These are phyloP conservation scores for Calonectria montana DNA, from an alignment of 2,329 filamentous ascomycete genomes.

Conservation along the genomic window DNA sequence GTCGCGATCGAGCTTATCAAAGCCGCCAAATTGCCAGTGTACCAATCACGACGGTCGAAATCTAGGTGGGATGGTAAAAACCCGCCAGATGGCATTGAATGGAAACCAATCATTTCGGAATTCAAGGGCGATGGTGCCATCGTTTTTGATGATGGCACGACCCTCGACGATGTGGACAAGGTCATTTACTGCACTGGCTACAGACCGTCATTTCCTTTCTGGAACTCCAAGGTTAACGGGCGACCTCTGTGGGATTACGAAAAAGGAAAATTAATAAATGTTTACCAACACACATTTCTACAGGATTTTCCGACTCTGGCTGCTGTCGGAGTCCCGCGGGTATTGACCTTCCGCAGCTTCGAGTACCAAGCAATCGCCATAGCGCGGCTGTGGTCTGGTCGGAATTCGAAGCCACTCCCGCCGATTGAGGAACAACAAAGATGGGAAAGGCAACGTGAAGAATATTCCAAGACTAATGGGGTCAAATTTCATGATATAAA, in stretches of 20 bases:
- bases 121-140: constrained; percentile 57
- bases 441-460: constrained; percentile 59
- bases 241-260: constrained; percentile 63
- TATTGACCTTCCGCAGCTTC: constrained; percentile 64
- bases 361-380: constrained; percentile 68
- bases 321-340: constrained; percentile 63
- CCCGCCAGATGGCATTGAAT: constrained; percentile 60
- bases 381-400: constrained; percentile 58
- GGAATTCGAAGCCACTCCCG: constrained; percentile 54
- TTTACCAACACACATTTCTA: constrained; percentile 66
- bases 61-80: constrained; percentile 62
- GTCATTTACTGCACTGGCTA: constrained; percentile 59
- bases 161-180: constrained; percentile 50
- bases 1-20: constrained; percentile 51
- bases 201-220: constrained; percentile 58
- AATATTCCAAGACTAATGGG: constrained; percentile 42
- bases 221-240: constrained; percentile 59
- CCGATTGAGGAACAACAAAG: constrained; percentile 49
- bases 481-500: constrained; percentile 64
- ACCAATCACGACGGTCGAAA: constrained; percentile 61
- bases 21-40: constrained; percentile 56
- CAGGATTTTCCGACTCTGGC: constrained; percentile 59
- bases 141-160: constrained; percentile 52
- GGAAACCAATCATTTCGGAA: constrained; percentile 64
- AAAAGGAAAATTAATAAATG: constrained; percentile 54